Conservation (phyloP, 768 basidiomycete genomes). For the Obba rivulosa region DNA sequence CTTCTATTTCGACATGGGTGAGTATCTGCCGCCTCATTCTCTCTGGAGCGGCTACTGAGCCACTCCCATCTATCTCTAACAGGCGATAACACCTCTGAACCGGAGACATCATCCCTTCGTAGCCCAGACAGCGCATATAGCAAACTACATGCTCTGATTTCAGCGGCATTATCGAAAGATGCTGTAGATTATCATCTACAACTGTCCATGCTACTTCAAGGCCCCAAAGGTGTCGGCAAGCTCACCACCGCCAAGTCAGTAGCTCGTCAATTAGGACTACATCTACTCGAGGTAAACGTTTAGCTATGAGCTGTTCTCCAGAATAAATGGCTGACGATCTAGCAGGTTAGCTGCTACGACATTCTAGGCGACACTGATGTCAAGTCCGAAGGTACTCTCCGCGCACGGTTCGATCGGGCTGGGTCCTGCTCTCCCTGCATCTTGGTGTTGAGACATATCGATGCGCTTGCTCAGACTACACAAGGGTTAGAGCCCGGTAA, state of each 20-base stretch:
- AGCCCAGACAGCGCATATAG: slow-evolving; percentile 30
- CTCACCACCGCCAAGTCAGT: slow-evolving; percentile 53
- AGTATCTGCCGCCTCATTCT: slow-evolving; percentile 10
- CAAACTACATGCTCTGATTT: slow-evolving; percentile 51
- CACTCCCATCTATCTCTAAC: too few species aligned
- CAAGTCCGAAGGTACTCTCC: slow-evolving; percentile 70
- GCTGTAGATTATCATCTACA: slow-evolving; percentile 59
- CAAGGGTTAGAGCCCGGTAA: slow-evolving; percentile 60
- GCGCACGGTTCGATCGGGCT: slow-evolving; percentile 73
- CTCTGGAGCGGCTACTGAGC: not conserved
- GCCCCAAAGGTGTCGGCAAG: slow-evolving; percentile 80
- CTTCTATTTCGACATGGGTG: slow-evolving; percentile 48
- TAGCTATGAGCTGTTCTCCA: too few species aligned
- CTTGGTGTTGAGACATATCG: slow-evolving; percentile 71
- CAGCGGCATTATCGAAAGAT: slow-evolving; percentile 51
- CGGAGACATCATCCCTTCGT: not conserved
- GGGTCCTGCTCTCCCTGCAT: slow-evolving; percentile 78
- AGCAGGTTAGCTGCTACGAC: slow-evolving; percentile 82
- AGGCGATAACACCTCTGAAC: too few species aligned
- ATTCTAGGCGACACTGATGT: slow-evolving; percentile 71
- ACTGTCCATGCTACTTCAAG: slow-evolving; percentile 72
- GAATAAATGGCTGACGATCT: not conserved
- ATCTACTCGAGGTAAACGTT: slow-evolving; percentile 63
- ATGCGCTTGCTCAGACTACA: slow-evolving; percentile 69
- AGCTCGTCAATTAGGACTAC: slow-evolving; percentile 63